These are phyloP conservation scores for Didymella exigua DNA, from an alignment of 2,329 filamentous ascomycete species.

Conservation along the genomic window DNA sequence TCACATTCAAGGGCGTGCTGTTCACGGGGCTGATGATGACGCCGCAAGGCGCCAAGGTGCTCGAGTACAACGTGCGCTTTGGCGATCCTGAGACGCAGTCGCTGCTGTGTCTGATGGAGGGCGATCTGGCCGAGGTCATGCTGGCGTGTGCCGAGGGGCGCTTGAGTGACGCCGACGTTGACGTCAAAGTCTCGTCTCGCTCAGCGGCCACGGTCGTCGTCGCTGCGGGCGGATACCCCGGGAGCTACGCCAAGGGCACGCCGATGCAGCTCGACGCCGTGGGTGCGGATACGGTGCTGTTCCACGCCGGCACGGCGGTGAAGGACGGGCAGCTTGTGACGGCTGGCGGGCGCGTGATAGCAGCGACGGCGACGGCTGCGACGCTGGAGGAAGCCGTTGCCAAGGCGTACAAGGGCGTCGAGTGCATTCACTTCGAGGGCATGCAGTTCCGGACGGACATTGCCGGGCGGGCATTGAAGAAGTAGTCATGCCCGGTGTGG, in stretches of 20 bases:
- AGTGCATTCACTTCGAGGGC: constrained; percentile 78
- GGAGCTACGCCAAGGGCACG: constrained; percentile 77
- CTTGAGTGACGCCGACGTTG: constrained; percentile 71
- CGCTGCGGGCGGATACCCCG: constrained; percentile 89
- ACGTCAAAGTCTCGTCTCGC: constrained; percentile 68
- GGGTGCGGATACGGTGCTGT: constrained; percentile 68
- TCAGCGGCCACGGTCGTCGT: constrained; percentile 94
- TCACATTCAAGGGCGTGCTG: constrained; percentile 66
- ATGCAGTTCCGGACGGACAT: constrained; percentile 96
- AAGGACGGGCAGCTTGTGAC: constrained; percentile 70
- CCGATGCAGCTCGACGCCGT: constrained; percentile 63
- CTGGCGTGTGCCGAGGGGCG: constrained; percentile 79
- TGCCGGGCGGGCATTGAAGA: constrained; percentile 60
- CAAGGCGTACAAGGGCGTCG: constrained; percentile 84
- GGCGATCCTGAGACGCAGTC: constrained; percentile 93
- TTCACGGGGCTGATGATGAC: constrained; percentile 97
- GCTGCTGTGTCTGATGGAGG: constrained; percentile 79
- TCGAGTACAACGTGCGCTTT: constrained; percentile 94
- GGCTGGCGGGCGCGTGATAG: constrained; percentile 88
- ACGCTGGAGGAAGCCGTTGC: constrained; percentile 82
- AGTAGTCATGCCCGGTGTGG: too few relatives aligned
- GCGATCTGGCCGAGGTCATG: constrained; percentile 88
- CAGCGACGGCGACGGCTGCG: constrained; percentile 78
- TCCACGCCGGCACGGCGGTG: constrained; percentile 86
- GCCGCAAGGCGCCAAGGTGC: constrained; percentile 74